Evolutionary conservation across 495 filamentous ascomycete species (phyloP).

Genomic region (Diplogelasinospora grovesii): DNA sequence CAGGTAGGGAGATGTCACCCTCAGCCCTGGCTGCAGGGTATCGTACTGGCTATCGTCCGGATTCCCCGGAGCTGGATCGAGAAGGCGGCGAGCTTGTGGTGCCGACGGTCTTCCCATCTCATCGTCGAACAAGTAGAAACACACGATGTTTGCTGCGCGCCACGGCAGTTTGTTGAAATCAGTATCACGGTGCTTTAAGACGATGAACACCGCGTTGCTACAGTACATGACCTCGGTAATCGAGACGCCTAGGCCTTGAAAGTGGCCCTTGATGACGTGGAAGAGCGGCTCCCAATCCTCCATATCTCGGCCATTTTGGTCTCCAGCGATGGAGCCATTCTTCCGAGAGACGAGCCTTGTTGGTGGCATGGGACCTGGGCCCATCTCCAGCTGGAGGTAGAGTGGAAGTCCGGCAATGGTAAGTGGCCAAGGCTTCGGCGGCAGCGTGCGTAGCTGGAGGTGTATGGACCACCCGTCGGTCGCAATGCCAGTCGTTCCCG

Average conservation of each 20-base stretch:
- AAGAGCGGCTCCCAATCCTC: slow-evolving; percentile 3
- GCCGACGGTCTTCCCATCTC: neutral
- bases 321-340: slow-evolving; percentile 4
- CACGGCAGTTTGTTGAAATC: neutral
- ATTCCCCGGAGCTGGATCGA: neutral
- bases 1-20: slow-evolving; percentile 3
- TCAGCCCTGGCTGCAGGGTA: slow-evolving; percentile 28
- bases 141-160: neutral
- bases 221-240: slow-evolving; percentile 2
- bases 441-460: slow-evolving; percentile 2
- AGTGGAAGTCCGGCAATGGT: slow-evolving; percentile 2
- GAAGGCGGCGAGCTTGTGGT: neutral
- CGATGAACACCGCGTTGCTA: no score
- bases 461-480: neutral
- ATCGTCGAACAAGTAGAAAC: neutral
- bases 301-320: slow-evolving; percentile 2
- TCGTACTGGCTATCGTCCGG: neutral
- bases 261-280: slow-evolving; percentile 1
- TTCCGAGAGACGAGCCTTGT: neutral
- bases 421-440: slow-evolving; percentile 5
- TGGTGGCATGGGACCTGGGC: slow-evolving; percentile 1
- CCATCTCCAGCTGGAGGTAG: slow-evolving; percentile 1
- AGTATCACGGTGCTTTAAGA: neutral
- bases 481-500: neutral
- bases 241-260: slow-evolving; percentile 3